Percentiles rank a stretch among this genome's conserved stretches.
Conservation (phyloP, 192 early-diverging fungal genomes). For the Coemansia sp. region DNA sequence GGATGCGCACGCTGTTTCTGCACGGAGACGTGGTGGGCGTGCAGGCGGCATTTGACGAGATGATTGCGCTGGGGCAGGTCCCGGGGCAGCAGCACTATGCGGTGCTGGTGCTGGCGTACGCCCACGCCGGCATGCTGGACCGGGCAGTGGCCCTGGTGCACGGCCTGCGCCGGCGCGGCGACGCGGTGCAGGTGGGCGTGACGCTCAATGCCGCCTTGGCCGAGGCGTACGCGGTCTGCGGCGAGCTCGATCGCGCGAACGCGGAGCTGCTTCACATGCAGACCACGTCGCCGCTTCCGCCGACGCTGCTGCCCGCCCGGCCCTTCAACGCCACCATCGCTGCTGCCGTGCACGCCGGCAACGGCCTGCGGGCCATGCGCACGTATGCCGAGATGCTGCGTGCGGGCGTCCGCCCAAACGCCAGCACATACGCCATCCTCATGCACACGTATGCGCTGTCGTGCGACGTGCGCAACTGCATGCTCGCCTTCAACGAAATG, state of each 20-base stretch:
- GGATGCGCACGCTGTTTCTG: constrained; percentile 46
- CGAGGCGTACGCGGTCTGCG: constrained; percentile 41
- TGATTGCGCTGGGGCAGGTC: constrained; percentile 41
- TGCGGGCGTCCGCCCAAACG: constrained; percentile 72
- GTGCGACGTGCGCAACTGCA: constrained; percentile 66
- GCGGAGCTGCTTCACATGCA: constrained; percentile 30
- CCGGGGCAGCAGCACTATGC: constrained; percentile 48
- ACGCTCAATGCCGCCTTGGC: constrained; percentile 38
- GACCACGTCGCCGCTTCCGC: constrained; percentile 27
- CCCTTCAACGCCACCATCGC: constrained; percentile 49
- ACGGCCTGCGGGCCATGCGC: constrained; percentile 71
- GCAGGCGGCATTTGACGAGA: constrained; percentile 47
- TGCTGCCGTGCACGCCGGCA: constrained; percentile 28
- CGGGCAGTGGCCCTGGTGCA: constrained; percentile 38
- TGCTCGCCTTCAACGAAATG: constrained; percentile 63
- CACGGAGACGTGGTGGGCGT: constrained; percentile 46
- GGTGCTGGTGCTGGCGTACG: constrained; percentile 41
- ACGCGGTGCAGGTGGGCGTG: constrained; percentile 21
- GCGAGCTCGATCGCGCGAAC: constrained; percentile 39
- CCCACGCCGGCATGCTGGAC: constrained; percentile 41
- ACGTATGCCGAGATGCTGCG: constrained; percentile 77
- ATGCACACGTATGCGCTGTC: constrained; percentile 72
- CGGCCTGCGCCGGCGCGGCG: constrained; percentile 34
- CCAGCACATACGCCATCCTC: constrained; percentile 75
- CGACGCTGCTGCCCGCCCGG: constrained; percentile 30